Conservation (phyloP, 768 basidiomycete species). For the Phylloporus sp. region DNA sequence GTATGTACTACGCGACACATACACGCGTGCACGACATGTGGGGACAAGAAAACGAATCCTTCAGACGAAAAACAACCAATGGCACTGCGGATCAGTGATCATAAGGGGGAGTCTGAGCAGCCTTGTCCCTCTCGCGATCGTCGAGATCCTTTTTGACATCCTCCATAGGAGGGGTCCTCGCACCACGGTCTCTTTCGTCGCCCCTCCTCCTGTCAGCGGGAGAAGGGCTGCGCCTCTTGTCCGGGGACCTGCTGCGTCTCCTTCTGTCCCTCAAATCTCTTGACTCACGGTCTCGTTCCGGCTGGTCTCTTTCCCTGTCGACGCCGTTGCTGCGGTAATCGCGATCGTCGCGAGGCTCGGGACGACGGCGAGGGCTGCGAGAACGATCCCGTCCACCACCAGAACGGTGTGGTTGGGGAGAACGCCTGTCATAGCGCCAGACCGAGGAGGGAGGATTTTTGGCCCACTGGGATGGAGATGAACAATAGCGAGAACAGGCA, state of each 20-base stretch:
- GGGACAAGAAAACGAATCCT: not conserved
- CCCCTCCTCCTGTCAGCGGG: slow-evolving; percentile 36
- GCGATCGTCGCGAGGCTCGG: slow-evolving; percentile 35
- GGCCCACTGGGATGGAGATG: slow-evolving; percentile 55
- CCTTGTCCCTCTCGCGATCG: slow-evolving; percentile 50
- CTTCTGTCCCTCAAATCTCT: slow-evolving; percentile 43
- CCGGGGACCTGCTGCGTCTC: slow-evolving; percentile 47
- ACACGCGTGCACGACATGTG: slow-evolving; percentile 2
- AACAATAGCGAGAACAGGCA: not conserved
- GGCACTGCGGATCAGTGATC: slow-evolving; percentile 39
- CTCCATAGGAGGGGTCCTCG: slow-evolving; percentile 47
- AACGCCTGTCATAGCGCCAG: slow-evolving; percentile 68
- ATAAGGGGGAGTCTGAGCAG: slow-evolving; percentile 53
- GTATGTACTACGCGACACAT: slow-evolving; percentile 18
- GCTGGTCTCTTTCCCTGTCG: slow-evolving; percentile 31
- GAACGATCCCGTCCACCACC: slow-evolving; percentile 43
- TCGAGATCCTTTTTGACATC: slow-evolving; percentile 39
- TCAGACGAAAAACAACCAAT: slow-evolving; percentile 1
- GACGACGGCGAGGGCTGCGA: slow-evolving; percentile 48
- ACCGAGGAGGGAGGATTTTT: slow-evolving; percentile 80
- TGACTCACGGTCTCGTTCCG: slow-evolving; percentile 32
- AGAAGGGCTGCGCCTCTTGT: slow-evolving; percentile 42
- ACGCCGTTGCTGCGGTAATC: slow-evolving; percentile 35
- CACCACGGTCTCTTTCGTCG: slow-evolving; percentile 45
- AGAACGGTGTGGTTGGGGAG: slow-evolving; percentile 39